phyloP scores from a whole-genome alignment of 495 filamentous ascomycete species.

The Penicillium nucicola region DNA sequence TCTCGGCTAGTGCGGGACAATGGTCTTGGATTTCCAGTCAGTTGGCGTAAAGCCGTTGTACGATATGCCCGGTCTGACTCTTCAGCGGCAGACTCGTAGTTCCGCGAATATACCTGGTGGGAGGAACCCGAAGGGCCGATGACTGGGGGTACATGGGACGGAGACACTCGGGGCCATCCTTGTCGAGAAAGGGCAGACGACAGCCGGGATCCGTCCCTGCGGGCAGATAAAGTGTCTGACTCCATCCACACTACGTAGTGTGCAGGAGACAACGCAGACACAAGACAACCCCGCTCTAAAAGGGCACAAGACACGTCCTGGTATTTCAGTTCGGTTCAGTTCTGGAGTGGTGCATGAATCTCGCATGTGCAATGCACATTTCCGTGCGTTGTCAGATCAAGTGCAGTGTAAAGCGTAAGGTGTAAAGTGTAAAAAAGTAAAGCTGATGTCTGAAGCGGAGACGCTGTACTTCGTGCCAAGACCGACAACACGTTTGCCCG shows the following conservation, averaged over 20 bases:
- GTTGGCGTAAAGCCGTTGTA: slow-evolving; percentile 29
- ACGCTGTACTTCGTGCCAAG: slow-evolving; percentile 13
- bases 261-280: slow-evolving; percentile 18
- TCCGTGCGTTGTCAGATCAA: slow-evolving; percentile 13
- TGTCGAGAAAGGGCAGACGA: slow-evolving; percentile 30
- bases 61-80: slow-evolving; percentile 28
- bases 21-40: slow-evolving; percentile 23
- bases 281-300: slow-evolving; percentile 19
- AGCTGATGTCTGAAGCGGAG: neutral
- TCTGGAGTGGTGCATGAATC: slow-evolving; percentile 16
- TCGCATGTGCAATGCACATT: slow-evolving; percentile 17
- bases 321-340: slow-evolving; percentile 6
- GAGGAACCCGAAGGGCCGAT: slow-evolving; percentile 17
- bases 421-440: too few species aligned
- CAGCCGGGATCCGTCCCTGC: slow-evolving; percentile 28
- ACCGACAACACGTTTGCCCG: slow-evolving; percentile 13
- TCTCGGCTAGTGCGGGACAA: slow-evolving; percentile 21
- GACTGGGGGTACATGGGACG: slow-evolving; percentile 23
- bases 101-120: slow-evolving; percentile 19
- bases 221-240: slow-evolving; percentile 24
- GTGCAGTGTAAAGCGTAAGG: too few species aligned
- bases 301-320: slow-evolving; percentile 12
- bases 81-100: slow-evolving; percentile 24
- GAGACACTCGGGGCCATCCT: slow-evolving; percentile 29
- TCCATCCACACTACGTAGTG: slow-evolving; percentile 28